Evolutionary conservation across 768 basidiomycete species (phyloP), one percentile per base, ranked within the genome.

Genomic region (Gloeostereum incarnatum): DNA sequence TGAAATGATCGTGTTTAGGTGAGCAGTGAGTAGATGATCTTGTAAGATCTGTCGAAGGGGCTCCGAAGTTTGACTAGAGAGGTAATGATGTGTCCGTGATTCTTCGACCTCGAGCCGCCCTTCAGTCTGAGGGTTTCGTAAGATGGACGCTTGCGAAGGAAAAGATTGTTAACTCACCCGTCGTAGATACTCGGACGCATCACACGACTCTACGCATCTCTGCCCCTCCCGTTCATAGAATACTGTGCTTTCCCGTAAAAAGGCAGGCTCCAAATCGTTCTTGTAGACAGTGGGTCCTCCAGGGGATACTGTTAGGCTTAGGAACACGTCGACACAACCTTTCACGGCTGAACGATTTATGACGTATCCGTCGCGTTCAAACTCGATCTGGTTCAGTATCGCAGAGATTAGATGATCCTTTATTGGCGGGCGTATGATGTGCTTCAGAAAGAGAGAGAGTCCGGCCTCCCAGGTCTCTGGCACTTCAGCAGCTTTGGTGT

Each of bases 321-420:
- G 61, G 32, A 96, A 72, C 31, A 97, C 80, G 29, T 91, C 87
- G 16, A 93, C 80, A 45, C 85, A 90, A 47, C 83, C 85, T 51
- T 88, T 85, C 36, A 97, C 78, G 2, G 87, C 80, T 2, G 90
- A 89, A n/a, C 86, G 82, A 51, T 88, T 89, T 51, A 98, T 90
- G 32, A 74, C 75, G 52, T 84, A 86, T 18, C 92, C 92, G 45
- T 93, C 84, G 11, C 96, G 82, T 51, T 99, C 96, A 38, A 89
- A 77, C 43, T 78, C 85, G 39, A 99, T 80, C 60, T 93, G 86
- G 21, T 73, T 73, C 34, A 98, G 69, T 36, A 97, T 69, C n/a
- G 89, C 87, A 7, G 72, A 63, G 43, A 89, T 68, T 45, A 98
- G 59, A 49, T 91, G 86, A 21, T 79, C 75, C 48, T 85, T 78